A percentile compares a stretch with the other conserved stretches of the same genome.
Evolutionary conservation across 179 eudicot genomes (phyloP).

Genomic region (Pouteria campechiana): DNA sequence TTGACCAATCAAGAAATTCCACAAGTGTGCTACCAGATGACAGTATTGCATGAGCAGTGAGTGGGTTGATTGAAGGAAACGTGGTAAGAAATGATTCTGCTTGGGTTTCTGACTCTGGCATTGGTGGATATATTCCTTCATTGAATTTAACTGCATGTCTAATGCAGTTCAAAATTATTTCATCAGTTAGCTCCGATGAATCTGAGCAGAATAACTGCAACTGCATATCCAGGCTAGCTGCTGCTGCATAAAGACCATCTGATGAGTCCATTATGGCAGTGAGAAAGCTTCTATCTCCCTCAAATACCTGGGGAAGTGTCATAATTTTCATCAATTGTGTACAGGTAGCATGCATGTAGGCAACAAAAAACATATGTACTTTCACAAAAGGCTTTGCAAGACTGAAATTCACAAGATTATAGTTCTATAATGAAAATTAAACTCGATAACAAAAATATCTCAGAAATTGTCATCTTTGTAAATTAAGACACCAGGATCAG

Average conservation of each 20-base stretch:
- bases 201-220: conserved; percentile 73
- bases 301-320: conserved; percentile 69
- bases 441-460: too few species aligned
- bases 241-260: conserved; percentile 91
- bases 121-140: conserved; percentile 41
- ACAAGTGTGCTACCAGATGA: conserved; percentile 53
- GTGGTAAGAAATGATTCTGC: conserved; percentile 83
- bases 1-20: conserved; percentile 62
- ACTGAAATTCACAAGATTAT: too few species aligned
- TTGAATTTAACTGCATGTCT: conserved; percentile 23
- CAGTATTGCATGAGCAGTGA: conserved; percentile 84
- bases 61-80: conserved; percentile 89
- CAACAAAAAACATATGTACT: too few species aligned
- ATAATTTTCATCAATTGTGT: too few species aligned
- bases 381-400: too few species aligned
- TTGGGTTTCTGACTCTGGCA: conserved; percentile 78
- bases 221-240: conserved; percentile 69
- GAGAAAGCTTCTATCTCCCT: conserved; percentile 71
- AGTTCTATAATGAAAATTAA: too few species aligned
- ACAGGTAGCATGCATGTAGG: too few species aligned
- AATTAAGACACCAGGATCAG: too few species aligned
- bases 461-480: too few species aligned
- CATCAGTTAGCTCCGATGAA: conserved; percentile 69
- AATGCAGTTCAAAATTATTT: conserved; percentile 64
- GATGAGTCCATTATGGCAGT: conserved; percentile 74